Conservation (phyloP, 345 rosid species). For the Corchorus capsularis region DNA sequence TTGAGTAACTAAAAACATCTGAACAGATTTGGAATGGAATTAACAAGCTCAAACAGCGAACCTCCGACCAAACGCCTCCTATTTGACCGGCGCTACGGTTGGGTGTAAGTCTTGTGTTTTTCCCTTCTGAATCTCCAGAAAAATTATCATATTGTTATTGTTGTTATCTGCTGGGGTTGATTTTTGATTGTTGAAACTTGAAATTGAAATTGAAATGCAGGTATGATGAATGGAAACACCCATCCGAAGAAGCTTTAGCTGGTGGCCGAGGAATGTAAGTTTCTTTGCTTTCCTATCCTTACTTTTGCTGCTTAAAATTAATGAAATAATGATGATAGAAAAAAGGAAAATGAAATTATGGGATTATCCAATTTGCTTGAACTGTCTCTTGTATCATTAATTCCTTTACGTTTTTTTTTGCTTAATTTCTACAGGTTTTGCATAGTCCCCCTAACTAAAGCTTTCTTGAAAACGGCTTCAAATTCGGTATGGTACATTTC, state of each 20-base stretch:
- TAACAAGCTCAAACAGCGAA: background rate
- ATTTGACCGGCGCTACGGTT: conserved; percentile 77
- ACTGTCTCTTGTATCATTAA: background rate
- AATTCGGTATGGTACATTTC: conserved; percentile 43
- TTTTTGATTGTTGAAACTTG: background rate
- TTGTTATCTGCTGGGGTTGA: background rate
- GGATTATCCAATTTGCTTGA: background rate
- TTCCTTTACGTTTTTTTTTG: background rate
- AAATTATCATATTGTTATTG: background rate
- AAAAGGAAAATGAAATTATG: too few species aligned
- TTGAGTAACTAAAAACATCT: too few species aligned
- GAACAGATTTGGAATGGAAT: background rate
- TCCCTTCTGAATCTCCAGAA: background rate
- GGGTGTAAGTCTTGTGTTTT: conserved; percentile 49
- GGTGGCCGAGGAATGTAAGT: conserved; percentile 80
- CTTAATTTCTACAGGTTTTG: conserved; percentile 53
- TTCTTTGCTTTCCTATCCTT: background rate
- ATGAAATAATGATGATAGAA: background rate
- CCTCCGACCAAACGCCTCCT: conserved; percentile 47
- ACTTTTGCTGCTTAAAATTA: conserved; percentile 3
- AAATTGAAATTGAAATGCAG: conserved; percentile 26
- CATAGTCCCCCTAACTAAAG: conserved; percentile 52
- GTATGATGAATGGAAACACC: conserved; percentile 71
- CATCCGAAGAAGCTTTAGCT: conserved; percentile 68
- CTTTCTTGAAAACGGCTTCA: conserved; percentile 44